Evolutionary conservation across 2,329 filamentous ascomycete genomes (phyloP).

Genomic region (Pseudopithomyces maydicus): DNA sequence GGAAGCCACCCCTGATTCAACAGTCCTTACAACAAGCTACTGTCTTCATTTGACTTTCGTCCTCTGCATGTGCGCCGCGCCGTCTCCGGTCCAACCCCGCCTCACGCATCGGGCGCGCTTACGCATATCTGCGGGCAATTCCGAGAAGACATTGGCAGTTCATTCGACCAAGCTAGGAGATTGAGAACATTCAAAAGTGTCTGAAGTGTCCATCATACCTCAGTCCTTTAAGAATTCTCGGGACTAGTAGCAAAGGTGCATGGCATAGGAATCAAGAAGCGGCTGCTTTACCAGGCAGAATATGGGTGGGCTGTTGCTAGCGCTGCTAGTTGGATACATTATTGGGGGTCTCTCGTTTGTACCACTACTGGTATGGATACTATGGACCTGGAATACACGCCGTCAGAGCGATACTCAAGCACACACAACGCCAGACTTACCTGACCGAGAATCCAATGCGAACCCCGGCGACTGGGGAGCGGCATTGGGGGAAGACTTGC

Average conservation of each 20-base stretch:
- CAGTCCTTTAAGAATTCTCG: background rate
- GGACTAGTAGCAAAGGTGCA: background rate
- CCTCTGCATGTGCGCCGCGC: background rate
- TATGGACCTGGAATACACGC: conserved; percentile 7
- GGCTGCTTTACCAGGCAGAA: background rate
- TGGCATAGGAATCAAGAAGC: background rate
- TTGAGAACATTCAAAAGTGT: background rate
- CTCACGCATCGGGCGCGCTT: background rate
- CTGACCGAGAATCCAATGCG: background rate
- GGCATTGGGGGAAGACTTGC: conserved; percentile 2
- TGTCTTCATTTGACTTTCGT: background rate
- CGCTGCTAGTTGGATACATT: conserved; percentile 1
- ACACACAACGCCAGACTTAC: background rate
- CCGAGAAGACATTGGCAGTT: background rate
- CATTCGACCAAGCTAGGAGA: background rate
- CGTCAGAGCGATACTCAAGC: background rate
- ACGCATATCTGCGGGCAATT: background rate
- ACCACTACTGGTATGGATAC: conserved; percentile 1
- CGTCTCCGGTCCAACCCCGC: background rate
- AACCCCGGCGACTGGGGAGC: conserved; percentile 3
- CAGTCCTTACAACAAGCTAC: background rate
- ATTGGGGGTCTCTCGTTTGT: conserved; percentile 3
- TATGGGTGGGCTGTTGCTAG: background rate
- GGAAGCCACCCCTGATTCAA: background rate
- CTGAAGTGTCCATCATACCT: background rate